A percentile compares a stretch with the other conserved stretches of the same genome.
Conservation (phyloP, 2,329 filamentous ascomycete species). For the Diaporthe humulicola region DNA sequence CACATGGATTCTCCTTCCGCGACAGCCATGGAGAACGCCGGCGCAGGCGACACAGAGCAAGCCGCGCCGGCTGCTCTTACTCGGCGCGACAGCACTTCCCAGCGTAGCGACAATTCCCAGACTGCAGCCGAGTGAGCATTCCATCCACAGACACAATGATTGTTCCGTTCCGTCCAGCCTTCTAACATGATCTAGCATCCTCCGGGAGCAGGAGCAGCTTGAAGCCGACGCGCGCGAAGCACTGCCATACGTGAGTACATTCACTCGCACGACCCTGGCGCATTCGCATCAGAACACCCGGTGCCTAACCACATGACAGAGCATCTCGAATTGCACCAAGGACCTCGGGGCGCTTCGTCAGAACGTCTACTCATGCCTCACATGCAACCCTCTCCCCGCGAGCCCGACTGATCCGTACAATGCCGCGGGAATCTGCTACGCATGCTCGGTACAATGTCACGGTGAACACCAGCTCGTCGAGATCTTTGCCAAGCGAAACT, state of each 20-base stretch:
- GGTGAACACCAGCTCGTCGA: conserved; percentile 96
- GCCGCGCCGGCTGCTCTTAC: conserved; percentile 53
- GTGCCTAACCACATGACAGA: conserved; percentile 62
- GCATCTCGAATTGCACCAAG: conserved; percentile 93
- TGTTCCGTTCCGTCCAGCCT: not conserved
- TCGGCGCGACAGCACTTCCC: conserved; percentile 72
- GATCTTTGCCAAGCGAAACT: conserved; percentile 95
- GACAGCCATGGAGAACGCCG: conserved; percentile 46
- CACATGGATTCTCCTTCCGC: conserved; percentile 53
- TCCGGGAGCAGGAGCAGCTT: conserved; percentile 88
- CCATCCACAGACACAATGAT: no score
- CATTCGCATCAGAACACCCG: not conserved
- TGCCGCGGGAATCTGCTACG: conserved; percentile 91
- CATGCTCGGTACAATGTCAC: conserved; percentile 96
- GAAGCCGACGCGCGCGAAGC: conserved; percentile 96
- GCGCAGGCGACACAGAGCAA: conserved; percentile 45
- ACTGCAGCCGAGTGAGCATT: conserved; percentile 76
- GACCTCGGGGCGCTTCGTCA: conserved; percentile 91
- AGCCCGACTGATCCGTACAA: conserved; percentile 73
- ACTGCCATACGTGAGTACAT: conserved; percentile 82
- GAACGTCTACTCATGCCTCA: conserved; percentile 91
- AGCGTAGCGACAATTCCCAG: conserved; percentile 75
- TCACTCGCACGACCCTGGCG: not conserved
- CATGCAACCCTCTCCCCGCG: conserved; percentile 86
- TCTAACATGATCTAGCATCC: conserved; percentile 71